Conservation (phyloP, 2,329 filamentous ascomycete species). For the Eurotiales sp. region DNA sequence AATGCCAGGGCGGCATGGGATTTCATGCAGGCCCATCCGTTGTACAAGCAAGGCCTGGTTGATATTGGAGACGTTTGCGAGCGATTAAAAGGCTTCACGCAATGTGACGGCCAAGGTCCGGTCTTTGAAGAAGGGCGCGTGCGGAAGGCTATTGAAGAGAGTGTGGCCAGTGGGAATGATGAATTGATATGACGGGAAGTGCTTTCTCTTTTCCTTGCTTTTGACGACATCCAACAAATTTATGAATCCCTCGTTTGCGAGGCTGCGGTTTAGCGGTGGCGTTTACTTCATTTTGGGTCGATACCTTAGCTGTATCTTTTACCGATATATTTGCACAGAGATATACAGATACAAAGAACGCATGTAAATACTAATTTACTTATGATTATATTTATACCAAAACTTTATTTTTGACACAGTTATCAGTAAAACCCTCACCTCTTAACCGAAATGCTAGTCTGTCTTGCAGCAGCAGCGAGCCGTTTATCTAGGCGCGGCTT, state of each 20-base stretch:
- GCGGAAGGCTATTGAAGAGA: slow-evolving; percentile 69
- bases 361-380: background rate
- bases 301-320: background rate
- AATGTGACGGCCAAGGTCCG: slow-evolving; percentile 82
- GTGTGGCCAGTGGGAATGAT: slow-evolving; percentile 71
- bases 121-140: slow-evolving; percentile 80
- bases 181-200: slow-evolving; percentile 60
- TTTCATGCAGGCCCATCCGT: slow-evolving; percentile 73
- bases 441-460: no score
- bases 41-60: slow-evolving; percentile 72
- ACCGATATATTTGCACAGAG: no score
- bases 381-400: background rate
- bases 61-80: slow-evolving; percentile 81
- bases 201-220: no score
- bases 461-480: no score
- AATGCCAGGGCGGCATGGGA: slow-evolving; percentile 84
- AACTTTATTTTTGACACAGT: no score
- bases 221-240: no score
- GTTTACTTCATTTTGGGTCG: background rate
- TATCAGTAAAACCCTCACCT: no score
- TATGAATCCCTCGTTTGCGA: background rate
- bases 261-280: background rate
- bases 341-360: background rate
- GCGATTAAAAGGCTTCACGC: slow-evolving; percentile 67
- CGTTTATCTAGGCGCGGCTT: no score